Base-by-base conservation (phyloP, 441 rosid genomes). In the Cnidoscolus chayamansa region DNA sequence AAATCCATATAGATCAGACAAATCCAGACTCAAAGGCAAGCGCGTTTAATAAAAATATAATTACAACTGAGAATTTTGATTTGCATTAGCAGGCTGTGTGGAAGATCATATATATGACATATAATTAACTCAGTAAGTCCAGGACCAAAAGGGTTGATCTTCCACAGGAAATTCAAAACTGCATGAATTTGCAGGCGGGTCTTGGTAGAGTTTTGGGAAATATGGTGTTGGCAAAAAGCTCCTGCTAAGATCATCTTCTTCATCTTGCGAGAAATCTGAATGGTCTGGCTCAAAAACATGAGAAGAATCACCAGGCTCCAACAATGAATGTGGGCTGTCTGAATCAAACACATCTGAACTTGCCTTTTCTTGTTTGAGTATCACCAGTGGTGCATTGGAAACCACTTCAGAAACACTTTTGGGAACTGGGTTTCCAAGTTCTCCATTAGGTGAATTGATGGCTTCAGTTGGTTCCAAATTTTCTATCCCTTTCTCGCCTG, bases 111-210 rank as follows among this genome's bases (percentile, higher is more conserved):
- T 35, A 66, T 51, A 43, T 57, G 17, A 30, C 45, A 58, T 25
- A 15, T 5, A 25, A 37, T 6, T 6, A 68, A 70, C 73, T 81
- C 68, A 84, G 65, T 68, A 79, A 64, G 80, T 73, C 78, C 86
- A 86, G 9, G 81, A 74, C 91, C 91, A 88, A 67, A 88, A 76
- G 40, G 78, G 79, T 50, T 79, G 86, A 80, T 88, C 85, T 65
- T 84, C 91, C 19, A 57, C 71, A 30, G 81, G 71, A 77, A 84
- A 76, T 66, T 78, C 83, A 75, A 84, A 81, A 74, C 72, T 78
- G 76, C 85, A 72, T 16, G 83, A 78, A 76, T 10, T 72, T 37
- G 80, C 56, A 53, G 77, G 77, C 17, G 76, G 71, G 45, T 78
- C 79, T 20, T 57, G 70, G 59, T 73, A 57, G 47, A 81, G 67